Evolutionary conservation across 1,284 basidiomycete genomes (phyloP).

Genomic region (Irpex sp.): DNA sequence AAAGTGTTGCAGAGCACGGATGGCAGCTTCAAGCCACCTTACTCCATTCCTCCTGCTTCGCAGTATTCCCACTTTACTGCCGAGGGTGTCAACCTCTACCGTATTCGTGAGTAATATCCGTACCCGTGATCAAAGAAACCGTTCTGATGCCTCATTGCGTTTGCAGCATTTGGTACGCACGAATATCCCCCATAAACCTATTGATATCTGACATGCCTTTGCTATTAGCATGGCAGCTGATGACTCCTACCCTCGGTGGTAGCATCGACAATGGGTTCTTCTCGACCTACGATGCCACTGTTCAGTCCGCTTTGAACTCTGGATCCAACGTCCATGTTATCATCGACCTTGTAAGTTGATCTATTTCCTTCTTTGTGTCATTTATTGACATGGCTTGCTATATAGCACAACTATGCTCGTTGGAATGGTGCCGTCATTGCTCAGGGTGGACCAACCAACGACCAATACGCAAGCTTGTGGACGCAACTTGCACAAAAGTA

Average conservation of each 20-base stretch:
- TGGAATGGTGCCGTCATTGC: constrained; percentile 46
- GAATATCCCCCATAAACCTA: constrained; percentile 2
- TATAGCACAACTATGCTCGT: constrained; percentile 46
- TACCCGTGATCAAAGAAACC: no score
- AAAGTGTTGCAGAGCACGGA: constrained; percentile 28
- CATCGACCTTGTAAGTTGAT: constrained; percentile 36
- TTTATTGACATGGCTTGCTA: background rate
- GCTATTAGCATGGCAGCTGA: constrained; percentile 43
- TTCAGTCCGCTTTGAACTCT: constrained; percentile 42
- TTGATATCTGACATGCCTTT: constrained; percentile 2
- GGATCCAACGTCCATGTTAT: constrained; percentile 42
- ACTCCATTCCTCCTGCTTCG: constrained; percentile 29
- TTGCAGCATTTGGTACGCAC: constrained; percentile 25
- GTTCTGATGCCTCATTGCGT: background rate
- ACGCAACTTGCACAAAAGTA: constrained; percentile 48
- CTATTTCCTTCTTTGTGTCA: background rate
- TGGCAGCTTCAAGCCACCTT: constrained; percentile 37
- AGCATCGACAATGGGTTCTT: constrained; percentile 42
- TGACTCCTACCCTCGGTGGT: constrained; percentile 43
- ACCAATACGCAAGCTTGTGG: constrained; percentile 48
- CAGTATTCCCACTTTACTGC: constrained; percentile 41
- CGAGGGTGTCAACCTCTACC: constrained; percentile 42
- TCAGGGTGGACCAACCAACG: constrained; percentile 50
- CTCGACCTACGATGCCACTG: constrained; percentile 39
- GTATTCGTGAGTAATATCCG: constrained; percentile 39